Base-by-base conservation (phyloP, 345 rosid species). In the Schrenkiella parvula region DNA sequence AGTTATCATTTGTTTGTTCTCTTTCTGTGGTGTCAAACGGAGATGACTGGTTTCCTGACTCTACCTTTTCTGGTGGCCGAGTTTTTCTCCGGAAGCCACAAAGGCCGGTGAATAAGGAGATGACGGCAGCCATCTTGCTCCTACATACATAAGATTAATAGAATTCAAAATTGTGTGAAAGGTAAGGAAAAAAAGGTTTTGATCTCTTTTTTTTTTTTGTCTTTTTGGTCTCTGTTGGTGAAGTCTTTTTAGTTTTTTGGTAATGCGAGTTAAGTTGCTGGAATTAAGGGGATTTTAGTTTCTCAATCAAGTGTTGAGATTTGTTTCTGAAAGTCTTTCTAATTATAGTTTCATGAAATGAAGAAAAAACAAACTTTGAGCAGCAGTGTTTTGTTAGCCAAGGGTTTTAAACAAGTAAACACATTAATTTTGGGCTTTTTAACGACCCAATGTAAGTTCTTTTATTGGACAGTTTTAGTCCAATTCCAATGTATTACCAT, bases 51-150 rank as follows among this genome's bases (percentile, higher is more conserved):
- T 48, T 34, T 1, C 0, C 15, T 0, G 42, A 5, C 17, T 41
- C 32, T 4, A 2, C 13, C 13, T 28, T 58, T 46, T 17, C 17
- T 1, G 0, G 5, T 11, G 62, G 22, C 15, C 56, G 13, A 10
- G 73, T 5, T 71, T 74, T 78, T 50, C 67, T 77, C n/a, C 66
- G 35, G 5, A 80, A 73, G 12, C 86, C 82, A 23, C 96, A 90
- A 9, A 88, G 60, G 9, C 77, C 66, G 1, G 79, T 72, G 70
- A 82, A 69, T 52, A 82, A 65, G 32, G 84, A 80, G 31, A 79
- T 51, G 2, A 74, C 62, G 2, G 82, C 55, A 2, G 75, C 82
- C 75, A 83, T 76, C 51, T 59, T 48, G 12, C 41, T 60, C 12
- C 5, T 26, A 41, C 17, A 37, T 38, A 18, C 52, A 60, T 12